Evolutionary conservation across 306 rosid genomes (phyloP).

Genomic region (Corylus heterophylla): DNA sequence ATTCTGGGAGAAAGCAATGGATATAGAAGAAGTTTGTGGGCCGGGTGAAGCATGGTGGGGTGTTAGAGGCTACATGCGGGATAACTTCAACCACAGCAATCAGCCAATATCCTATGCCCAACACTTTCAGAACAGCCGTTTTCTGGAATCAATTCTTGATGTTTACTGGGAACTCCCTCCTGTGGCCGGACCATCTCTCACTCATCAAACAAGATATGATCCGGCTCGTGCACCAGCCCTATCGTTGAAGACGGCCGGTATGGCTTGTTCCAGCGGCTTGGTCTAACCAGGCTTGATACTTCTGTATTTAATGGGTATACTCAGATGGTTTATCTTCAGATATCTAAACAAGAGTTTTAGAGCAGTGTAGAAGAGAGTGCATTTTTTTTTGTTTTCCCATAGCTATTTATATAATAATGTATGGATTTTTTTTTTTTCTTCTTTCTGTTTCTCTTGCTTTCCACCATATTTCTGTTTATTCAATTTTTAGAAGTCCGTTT

Average conservation of each 20-base stretch:
- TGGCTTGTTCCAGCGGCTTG: conserved; percentile 81
- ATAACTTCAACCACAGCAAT: conserved; percentile 84
- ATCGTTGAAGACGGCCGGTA: conserved; percentile 90
- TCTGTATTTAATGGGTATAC: conserved; percentile 98
- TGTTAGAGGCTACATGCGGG: conserved; percentile 86
- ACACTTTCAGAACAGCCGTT: conserved; percentile 88
- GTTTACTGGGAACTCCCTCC: conserved; percentile 99
- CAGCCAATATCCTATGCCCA: conserved; percentile 58
- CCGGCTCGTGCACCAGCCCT: conserved; percentile 85
- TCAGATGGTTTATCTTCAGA: conserved; percentile 93
- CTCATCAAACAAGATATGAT: conserved; percentile 95
- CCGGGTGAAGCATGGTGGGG: conserved; percentile 97
- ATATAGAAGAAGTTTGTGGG: conserved; percentile 88
- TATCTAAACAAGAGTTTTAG: conserved; percentile 61
- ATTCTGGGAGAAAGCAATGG: conserved; percentile 94
- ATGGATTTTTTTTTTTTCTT: conserved; percentile 26
- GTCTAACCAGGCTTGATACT: conserved; percentile 62
- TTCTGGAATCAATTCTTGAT: conserved; percentile 84
- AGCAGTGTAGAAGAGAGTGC: conserved; percentile 34
- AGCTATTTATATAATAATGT: conserved; percentile 27
- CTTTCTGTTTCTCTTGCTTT: conserved; percentile 27
- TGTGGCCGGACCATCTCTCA: conserved; percentile 94
- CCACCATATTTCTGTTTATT: conserved; percentile 24
- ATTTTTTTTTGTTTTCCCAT: conserved; percentile 27
- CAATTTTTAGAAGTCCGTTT: neutral